Conservation (phyloP, 2,329 filamentous ascomycete genomes). For the Penicillium aurantiogriseum region DNA sequence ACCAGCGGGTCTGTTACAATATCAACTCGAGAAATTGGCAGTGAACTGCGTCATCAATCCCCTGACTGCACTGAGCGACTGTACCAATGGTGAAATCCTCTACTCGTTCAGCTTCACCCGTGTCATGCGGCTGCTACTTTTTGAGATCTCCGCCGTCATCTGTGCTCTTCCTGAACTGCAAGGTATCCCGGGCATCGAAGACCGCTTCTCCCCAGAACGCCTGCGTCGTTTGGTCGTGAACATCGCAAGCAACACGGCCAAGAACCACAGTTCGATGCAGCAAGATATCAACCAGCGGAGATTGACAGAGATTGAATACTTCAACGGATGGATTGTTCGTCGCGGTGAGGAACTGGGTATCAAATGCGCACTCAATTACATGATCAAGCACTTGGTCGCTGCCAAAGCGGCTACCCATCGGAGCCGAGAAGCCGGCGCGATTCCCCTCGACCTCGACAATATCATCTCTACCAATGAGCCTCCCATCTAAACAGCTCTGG, state of each 20-base stretch:
- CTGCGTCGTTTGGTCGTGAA: slow-evolving; percentile 60
- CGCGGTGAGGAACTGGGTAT: slow-evolving; percentile 71
- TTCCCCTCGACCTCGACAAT: slow-evolving; percentile 31
- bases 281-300: slow-evolving; percentile 61
- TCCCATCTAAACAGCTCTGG: slow-evolving; percentile 1
- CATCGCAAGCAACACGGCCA: slow-evolving; percentile 54
- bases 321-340: slow-evolving; percentile 83
- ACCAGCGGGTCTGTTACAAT: slow-evolving; percentile 62
- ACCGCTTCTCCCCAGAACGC: slow-evolving; percentile 60
- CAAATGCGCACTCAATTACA: slow-evolving; percentile 68
- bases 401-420: slow-evolving; percentile 59
- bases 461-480: slow-evolving; percentile 9
- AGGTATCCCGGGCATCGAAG: slow-evolving; percentile 57
- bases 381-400: slow-evolving; percentile 70
- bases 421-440: slow-evolving; percentile 29
- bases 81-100: slow-evolving; percentile 68
- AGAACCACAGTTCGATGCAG: slow-evolving; percentile 66
- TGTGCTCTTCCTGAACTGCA: slow-evolving; percentile 71
- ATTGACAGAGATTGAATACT: slow-evolving; percentile 74
- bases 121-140: slow-evolving; percentile 68
- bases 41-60: slow-evolving; percentile 77
- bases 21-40: slow-evolving; percentile 76
- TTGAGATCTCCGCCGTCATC: slow-evolving; percentile 73
- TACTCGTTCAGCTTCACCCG: slow-evolving; percentile 64
- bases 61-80: slow-evolving; percentile 74